These are phyloP conservation scores for Trypanosoma theileri DNA, from an alignment of 208 protist species.

Conservation along the genomic window DNA sequence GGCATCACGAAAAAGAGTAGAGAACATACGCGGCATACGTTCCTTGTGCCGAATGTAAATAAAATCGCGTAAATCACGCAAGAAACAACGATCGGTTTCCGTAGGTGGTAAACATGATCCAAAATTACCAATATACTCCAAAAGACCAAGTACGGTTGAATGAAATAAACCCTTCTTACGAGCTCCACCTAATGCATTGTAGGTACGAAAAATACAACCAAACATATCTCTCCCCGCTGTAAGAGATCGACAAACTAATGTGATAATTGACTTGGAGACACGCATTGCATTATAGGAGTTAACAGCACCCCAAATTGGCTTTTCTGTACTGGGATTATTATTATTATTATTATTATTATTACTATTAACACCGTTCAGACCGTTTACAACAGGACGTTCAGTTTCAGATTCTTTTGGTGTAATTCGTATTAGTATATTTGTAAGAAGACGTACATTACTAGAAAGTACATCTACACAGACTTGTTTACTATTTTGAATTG, in stretches of 20 bases:
- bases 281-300: neutral
- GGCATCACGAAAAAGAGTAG: slow-evolving; percentile 40
- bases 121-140: slow-evolving; percentile 47
- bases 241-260: slow-evolving; percentile 52
- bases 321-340: too few species aligned
- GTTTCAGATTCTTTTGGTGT: neutral
- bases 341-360: too few species aligned
- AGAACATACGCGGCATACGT: slow-evolving; percentile 43
- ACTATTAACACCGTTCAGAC: too few species aligned
- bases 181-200: slow-evolving; percentile 47
- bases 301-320: too few species aligned
- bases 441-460: slow-evolving; percentile 57
- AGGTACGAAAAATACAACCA: slow-evolving; percentile 50
- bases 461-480: slow-evolving; percentile 61
- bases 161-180: slow-evolving; percentile 67
- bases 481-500: slow-evolving; percentile 24
- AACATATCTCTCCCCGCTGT: slow-evolving; percentile 70
- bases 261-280: slow-evolving; percentile 35
- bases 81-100: slow-evolving; percentile 23
- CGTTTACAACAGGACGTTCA: neutral
- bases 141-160: slow-evolving; percentile 46
- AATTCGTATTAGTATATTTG: slow-evolving; percentile 38
- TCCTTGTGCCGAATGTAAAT: slow-evolving; percentile 54
- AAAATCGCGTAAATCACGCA: slow-evolving; percentile 63
- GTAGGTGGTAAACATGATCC: neutral